Evolutionary conservation across 371 early-diverging fungal genomes (phyloP), one percentile per base, ranked within the genome.

Genomic region (Zopfochytrium polystomum): DNA sequence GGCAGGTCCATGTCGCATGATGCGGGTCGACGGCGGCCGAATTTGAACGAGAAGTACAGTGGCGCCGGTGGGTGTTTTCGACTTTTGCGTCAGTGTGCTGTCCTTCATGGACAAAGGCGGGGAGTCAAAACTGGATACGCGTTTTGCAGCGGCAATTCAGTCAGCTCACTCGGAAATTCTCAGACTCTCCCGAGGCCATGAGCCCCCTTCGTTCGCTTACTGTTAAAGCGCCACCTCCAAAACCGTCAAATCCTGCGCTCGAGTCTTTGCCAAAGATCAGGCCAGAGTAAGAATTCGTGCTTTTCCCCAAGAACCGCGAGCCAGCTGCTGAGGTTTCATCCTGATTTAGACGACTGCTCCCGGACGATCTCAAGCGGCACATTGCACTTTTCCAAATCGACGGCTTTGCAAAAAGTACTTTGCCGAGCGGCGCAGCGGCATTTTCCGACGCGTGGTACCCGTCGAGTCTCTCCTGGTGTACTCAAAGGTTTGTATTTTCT

Each of bases 321-420:
- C 15, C 46, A 27, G 34, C 25, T 33, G 29, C 74, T 23, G 13
- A 7, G 35, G 0, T 50, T 43, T 57, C 13, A 38, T 29, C 54
- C 43, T 38, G 32, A 22, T 2, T 48, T 23, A 60, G 50, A 18
- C 48, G 44, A 29, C 23, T 65, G 50, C 70, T 87, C 23, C 90
- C 92, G 11, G 65, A 76, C 33, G 83, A 81, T 43, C 65, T 91
- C 43, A 80, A 83, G 61, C 60, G 80, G 6, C 89, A 92, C 44
- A 87, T 92, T n/a, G 82, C 70, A 33, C 83, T 86, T 57, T 92
- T 91, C 73, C 81, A 85, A 22, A 91, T 96, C 65, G 90, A 91
- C 33, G 91, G 93, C 0, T 96, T 90, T 80, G 96, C 96, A 3
- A 76, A 85, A 89, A 89, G 63, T 91, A 92, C 71, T 97, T 97